phyloP scores from a whole-genome alignment of 164 flowering plant genomes.

The Magnolia sinica region DNA sequence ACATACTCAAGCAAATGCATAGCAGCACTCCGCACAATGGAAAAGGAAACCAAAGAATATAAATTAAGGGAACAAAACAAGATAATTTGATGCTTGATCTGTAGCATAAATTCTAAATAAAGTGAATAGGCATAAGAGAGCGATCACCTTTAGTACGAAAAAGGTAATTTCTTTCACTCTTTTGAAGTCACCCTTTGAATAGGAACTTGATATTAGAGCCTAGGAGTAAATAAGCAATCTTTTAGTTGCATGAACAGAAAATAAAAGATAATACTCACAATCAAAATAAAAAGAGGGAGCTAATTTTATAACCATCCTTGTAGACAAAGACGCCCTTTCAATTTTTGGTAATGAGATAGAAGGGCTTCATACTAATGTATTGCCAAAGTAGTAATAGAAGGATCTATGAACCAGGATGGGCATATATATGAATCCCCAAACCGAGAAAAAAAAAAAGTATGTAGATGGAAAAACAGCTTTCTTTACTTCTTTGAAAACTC shows the following conservation, averaged over 20 bases:
- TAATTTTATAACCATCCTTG: background rate
- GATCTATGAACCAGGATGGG: background rate
- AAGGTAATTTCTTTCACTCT: slow-evolving; percentile 56
- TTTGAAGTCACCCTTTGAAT: slow-evolving; percentile 63
- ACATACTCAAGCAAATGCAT: too few relatives aligned
- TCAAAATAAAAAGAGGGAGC: background rate
- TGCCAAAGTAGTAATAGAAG: background rate
- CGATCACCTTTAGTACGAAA: slow-evolving; percentile 62
- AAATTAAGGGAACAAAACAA: background rate
- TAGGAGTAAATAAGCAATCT: slow-evolving; percentile 17
- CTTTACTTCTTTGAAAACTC: background rate
- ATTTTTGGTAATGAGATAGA: background rate
- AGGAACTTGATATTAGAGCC: slow-evolving; percentile 79
- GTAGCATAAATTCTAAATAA: background rate
- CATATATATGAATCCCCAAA: too few relatives aligned
- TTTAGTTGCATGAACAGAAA: background rate
- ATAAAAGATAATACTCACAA: background rate
- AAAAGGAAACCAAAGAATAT: too few relatives aligned
- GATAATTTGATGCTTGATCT: background rate
- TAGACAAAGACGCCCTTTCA: background rate
- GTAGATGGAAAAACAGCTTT: background rate
- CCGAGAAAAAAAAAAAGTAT: too few relatives aligned
- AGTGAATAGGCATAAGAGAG: background rate
- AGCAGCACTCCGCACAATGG: too few relatives aligned
- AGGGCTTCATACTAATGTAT: background rate